A percentile compares a stretch with the other conserved stretches of the same genome.
phyloP scores from a whole-genome alignment of 345 rosid genomes.

The Excoecaria agallocha region DNA sequence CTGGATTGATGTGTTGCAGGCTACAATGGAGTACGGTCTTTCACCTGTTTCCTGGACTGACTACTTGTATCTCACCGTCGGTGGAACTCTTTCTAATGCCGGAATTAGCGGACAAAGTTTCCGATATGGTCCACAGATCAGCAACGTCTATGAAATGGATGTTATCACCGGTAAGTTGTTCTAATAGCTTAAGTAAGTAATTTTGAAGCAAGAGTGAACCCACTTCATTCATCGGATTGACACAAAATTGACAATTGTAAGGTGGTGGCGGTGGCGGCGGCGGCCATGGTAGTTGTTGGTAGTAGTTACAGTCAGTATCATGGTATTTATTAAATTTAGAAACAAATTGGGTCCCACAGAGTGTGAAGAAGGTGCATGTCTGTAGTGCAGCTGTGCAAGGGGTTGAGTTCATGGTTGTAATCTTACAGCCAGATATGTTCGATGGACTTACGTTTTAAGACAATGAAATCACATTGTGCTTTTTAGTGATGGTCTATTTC shows the following conservation, averaged over 20 bases:
- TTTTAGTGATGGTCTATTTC: not conserved
- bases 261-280: not conserved
- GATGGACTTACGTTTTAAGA: constrained; percentile 1
- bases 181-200: not conserved
- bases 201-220: not conserved
- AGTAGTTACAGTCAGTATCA: not conserved
- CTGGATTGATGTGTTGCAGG: constrained; percentile 84
- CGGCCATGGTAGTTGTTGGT: no score
- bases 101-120: constrained; percentile 97
- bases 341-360: constrained; percentile 5
- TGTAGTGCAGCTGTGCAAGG: not conserved
- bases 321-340: constrained; percentile 8
- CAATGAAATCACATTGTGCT: not conserved
- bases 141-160: constrained; percentile 88
- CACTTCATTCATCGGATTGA: no score
- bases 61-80: constrained; percentile 84
- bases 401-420: not conserved
- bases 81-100: constrained; percentile 92
- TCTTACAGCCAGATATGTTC: not conserved
- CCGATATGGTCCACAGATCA: constrained; percentile 92
- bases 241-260: not conserved
- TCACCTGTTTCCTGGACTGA: constrained; percentile 97
- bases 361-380: not conserved
- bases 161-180: constrained; percentile 73
- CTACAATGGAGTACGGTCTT: constrained; percentile 66